phyloP scores from a whole-genome alignment of 2,329 filamentous ascomycete genomes.

The Calonectria multiphialidica region DNA sequence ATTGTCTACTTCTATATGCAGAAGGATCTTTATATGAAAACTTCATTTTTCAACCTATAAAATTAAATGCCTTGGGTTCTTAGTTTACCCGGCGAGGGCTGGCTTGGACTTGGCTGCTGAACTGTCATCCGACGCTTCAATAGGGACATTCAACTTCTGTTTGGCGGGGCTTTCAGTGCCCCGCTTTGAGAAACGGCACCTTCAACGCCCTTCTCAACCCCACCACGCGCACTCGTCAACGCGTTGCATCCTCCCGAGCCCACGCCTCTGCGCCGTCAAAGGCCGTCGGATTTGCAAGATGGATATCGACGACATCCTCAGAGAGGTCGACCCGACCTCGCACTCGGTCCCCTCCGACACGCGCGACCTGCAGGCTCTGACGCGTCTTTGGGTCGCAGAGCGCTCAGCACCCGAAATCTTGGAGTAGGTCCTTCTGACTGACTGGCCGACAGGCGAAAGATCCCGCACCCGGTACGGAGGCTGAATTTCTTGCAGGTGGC shows the following conservation, averaged over 20 bases:
- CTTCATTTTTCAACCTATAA: no score
- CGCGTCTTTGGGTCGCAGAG: constrained; percentile 93
- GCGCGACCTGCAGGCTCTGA: constrained; percentile 88
- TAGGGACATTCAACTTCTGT: not conserved
- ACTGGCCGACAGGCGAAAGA: not conserved
- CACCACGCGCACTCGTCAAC: constrained; percentile 8
- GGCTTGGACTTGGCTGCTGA: not conserved
- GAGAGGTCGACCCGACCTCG: constrained; percentile 74
- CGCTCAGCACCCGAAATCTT: constrained; percentile 91
- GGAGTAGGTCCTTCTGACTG: constrained; percentile 71
- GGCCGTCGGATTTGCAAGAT: constrained; percentile 54
- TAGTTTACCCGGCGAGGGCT: not conserved
- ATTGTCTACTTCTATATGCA: no score
- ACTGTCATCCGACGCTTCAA: not conserved
- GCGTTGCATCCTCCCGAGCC: not conserved
- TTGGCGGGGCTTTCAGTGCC: constrained; percentile 13
- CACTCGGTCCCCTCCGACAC: constrained; percentile 69
- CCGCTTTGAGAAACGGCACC: constrained; percentile 15
- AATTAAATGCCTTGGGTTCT: not conserved
- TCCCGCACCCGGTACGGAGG: not conserved
- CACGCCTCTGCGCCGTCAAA: not conserved
- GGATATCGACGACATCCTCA: constrained; percentile 86
- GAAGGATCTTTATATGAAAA: no score
- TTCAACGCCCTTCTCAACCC: constrained; percentile 14
- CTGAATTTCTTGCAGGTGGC: constrained; percentile 62